phyloP scores from a whole-genome alignment of 2,329 filamentous ascomycete genomes.

The Fusarium brevicatenulatum region DNA sequence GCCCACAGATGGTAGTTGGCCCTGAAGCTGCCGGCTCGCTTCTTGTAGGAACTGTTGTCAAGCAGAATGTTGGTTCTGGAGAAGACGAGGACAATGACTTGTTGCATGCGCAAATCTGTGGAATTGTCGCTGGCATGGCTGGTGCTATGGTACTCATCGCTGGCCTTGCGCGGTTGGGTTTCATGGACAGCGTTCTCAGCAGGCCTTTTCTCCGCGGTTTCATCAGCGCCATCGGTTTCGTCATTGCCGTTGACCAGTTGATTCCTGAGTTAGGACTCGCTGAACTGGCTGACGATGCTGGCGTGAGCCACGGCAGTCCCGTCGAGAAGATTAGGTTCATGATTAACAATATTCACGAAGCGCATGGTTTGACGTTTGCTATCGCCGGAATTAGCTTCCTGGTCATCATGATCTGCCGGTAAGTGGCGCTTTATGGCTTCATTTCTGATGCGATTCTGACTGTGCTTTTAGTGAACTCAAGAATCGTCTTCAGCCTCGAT shows the following conservation, averaged over 20 bases:
- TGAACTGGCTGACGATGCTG: slow-evolving; percentile 68
- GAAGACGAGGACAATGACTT: slow-evolving; percentile 69
- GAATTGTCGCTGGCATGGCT: slow-evolving; percentile 87
- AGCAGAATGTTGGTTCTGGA: slow-evolving; percentile 77
- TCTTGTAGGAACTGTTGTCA: slow-evolving; percentile 86
- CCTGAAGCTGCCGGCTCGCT: slow-evolving; percentile 95
- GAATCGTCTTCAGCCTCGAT: slow-evolving; percentile 79
- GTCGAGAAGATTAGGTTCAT: slow-evolving; percentile 88
- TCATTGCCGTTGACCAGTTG: slow-evolving; percentile 94
- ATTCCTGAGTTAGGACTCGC: slow-evolving; percentile 88
- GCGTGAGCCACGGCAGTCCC: slow-evolving; percentile 85
- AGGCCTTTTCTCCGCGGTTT: slow-evolving; percentile 93
- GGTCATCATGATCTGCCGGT: slow-evolving; percentile 92
- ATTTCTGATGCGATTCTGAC: slow-evolving; percentile 4
- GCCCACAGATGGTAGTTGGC: slow-evolving; percentile 91
- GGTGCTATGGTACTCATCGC: slow-evolving; percentile 90
- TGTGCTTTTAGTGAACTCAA: slow-evolving; percentile 74
- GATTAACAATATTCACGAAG: slow-evolving; percentile 69
- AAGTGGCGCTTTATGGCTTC: slow-evolving; percentile 44
- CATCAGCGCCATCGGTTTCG: slow-evolving; percentile 95
- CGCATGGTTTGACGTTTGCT: slow-evolving; percentile 78
- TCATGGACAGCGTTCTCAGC: slow-evolving; percentile 93
- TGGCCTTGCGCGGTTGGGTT: slow-evolving; percentile 86
- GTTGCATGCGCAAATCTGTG: slow-evolving; percentile 83
- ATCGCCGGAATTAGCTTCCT: slow-evolving; percentile 83